phyloP scores from a whole-genome alignment of 2,329 filamentous ascomycete species.

The Fonsecaea pedrosoi region DNA sequence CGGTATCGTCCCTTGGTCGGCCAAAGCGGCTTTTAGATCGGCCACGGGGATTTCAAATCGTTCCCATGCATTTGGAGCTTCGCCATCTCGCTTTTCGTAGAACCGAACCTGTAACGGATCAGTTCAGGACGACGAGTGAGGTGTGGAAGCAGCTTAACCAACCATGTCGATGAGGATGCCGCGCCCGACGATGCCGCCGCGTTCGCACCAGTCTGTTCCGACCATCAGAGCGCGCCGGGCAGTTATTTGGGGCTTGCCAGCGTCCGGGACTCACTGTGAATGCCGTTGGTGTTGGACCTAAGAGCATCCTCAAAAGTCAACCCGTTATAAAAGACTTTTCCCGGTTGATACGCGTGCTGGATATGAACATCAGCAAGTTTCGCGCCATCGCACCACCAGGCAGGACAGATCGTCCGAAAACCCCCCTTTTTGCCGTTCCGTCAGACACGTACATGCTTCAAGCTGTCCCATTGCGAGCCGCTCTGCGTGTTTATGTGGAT shows the following conservation, averaged over 20 bases:
- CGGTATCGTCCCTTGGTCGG: conserved; percentile 47
- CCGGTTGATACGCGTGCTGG: conserved; percentile 17
- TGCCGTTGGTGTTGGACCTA: conserved; percentile 2
- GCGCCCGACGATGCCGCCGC: conserved; percentile 49
- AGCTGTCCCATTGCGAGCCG: conserved; percentile 28
- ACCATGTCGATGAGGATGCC: conserved; percentile 52
- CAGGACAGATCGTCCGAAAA: too few species aligned
- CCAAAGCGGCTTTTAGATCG: conserved; percentile 60
- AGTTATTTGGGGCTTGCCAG: neutral
- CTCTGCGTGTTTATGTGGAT: conserved; percentile 26
- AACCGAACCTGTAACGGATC: conserved; percentile 8
- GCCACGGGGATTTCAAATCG: conserved; percentile 57
- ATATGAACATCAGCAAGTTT: neutral
- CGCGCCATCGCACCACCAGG: neutral
- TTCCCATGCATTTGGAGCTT: conserved; percentile 53
- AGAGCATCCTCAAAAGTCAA: conserved; percentile 4
- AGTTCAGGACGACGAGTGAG: neutral
- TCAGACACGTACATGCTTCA: conserved; percentile 14
- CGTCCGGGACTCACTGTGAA: conserved; percentile 24
- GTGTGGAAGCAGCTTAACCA: conserved; percentile 14
- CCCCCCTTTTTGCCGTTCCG: neutral
- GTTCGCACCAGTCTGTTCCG: neutral
- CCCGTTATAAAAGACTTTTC: conserved; percentile 21
- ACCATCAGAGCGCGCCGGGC: neutral
- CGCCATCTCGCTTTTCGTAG: conserved; percentile 59